phyloP scores from a whole-genome alignment of 139 green algal species.

The Edaphochlamys debaryana region DNA sequence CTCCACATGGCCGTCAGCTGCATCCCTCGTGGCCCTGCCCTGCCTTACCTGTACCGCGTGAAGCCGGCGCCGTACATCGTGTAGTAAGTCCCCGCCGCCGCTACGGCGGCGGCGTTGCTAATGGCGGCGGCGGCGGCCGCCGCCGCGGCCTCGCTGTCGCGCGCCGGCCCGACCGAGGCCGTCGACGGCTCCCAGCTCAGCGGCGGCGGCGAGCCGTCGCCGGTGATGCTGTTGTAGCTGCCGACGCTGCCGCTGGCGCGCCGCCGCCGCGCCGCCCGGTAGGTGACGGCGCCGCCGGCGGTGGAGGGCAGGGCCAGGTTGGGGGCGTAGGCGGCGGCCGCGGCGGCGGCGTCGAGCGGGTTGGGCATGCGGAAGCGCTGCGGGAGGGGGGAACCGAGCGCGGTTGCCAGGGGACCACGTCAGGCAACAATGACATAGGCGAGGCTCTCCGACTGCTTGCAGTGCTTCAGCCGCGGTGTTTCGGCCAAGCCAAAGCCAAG shows the following conservation, averaged over 20 bases:
- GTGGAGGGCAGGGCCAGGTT: neutral
- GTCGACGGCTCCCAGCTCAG: neutral
- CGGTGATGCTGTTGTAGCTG: too few species aligned
- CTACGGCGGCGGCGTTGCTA: neutral
- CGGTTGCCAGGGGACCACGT: neutral
- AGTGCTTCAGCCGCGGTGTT: neutral
- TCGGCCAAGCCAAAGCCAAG: neutral
- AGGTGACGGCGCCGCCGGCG: neutral
- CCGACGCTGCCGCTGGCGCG: neutral
- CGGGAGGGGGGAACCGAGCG: neutral
- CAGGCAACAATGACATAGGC: neutral
- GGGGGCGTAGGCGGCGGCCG: neutral
- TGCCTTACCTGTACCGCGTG: slow-evolving; percentile 2
- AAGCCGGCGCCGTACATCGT: slow-evolving; percentile 25
- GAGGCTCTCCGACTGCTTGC: neutral
- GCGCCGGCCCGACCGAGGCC: neutral
- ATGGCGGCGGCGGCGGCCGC: neutral
- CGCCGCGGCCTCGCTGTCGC: neutral
- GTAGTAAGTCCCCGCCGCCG: neutral
- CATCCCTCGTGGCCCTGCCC: too few species aligned
- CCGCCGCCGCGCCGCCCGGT: neutral
- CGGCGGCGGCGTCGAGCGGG: neutral
- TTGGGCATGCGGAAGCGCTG: neutral
- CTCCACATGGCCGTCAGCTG: too few species aligned
- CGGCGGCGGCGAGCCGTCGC: too few species aligned